phyloP scores from a whole-genome alignment of 139 green algal species.

The Medakamo hakoo region DNA sequence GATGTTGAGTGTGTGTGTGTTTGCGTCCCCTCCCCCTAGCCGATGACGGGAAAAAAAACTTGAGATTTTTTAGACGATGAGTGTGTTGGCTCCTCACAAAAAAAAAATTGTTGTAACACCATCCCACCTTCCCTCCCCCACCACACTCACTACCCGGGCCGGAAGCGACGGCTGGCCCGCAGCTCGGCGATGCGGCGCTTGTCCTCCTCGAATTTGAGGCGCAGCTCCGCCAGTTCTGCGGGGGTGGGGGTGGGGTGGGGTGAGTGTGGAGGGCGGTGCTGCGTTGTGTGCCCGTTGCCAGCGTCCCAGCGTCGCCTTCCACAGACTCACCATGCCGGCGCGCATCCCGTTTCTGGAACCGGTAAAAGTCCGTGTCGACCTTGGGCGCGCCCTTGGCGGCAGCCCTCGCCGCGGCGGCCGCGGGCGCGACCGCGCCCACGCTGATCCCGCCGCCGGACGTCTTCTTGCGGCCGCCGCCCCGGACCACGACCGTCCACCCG shows the following conservation, averaged over 20 bases:
- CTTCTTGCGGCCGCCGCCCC: conserved; percentile 4
- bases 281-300: too few species aligned
- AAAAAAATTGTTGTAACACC: background rate
- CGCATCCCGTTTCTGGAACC: conserved; percentile 37
- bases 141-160: too few species aligned
- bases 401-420: conserved; percentile 14
- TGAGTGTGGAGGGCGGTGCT: too few species aligned
- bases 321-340: conserved; percentile 17
- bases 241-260: background rate
- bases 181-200: conserved; percentile 27
- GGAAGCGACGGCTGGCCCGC: conserved; percentile 26
- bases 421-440: background rate
- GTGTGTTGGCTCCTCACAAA: too few species aligned
- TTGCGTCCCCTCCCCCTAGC: background rate
- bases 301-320: too few species aligned
- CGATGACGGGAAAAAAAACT: too few species aligned
- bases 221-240: conserved; percentile 35
- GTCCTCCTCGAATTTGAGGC: conserved; percentile 36
- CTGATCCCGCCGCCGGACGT: conserved; percentile 17
- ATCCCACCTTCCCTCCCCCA: background rate
- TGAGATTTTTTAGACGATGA: too few species aligned
- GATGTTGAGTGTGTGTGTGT: too few species aligned
- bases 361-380: conserved; percentile 24
- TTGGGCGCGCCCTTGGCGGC: conserved; percentile 3
- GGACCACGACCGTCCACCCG: conserved; percentile 46